Base-by-base conservation (phyloP, 441 rosid species). In the Heliophila coronopifolia region DNA sequence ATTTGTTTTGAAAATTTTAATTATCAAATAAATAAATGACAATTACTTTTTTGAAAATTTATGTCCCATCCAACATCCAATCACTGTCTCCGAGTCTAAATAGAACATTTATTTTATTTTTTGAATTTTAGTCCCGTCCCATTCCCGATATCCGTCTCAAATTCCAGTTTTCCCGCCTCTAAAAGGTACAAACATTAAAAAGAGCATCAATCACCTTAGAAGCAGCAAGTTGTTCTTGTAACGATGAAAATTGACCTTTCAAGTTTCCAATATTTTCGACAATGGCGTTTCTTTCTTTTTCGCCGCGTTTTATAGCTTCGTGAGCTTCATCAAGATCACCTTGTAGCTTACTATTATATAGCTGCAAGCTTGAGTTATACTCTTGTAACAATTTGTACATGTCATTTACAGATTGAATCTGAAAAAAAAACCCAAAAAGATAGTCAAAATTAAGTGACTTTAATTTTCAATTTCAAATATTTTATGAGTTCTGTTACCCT, bases 311-410 rank as follows among this genome's bases (percentile, higher is more conserved):
- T 26, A 79, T 56, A 11, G 77, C 61, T 53, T 76, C 80, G 0
- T 73, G 77, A 35, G 82, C 76, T 47, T 69, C 64, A 31, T 70
- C 77, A 41, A 79, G 78, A 54, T 76, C 85, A 7, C 71, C 65
- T 68, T 79, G 85, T n/a, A 79, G 82, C 54, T 76, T 79, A 63
- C 75, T 65, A 33, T 79, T 79, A 49, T 79, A 79, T 33, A 76
- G 77, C 68, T 79, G 85, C 66, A 79, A 58, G 68, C 82, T 79
- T 36, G 82, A 67, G 52, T 79, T 79, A 57, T 76, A 76, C 62
- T 79, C 84, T 69, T 76, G 84, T 12, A 78, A 55, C 51, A 73
- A 69, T 65, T 71, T 73, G 72, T 78, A 76, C 81, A 78, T 78
- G 52, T 78, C 84, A 67, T 73, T 78, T 4, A 76, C 59, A 1